Base-by-base conservation (phyloP, 768 basidiomycete species). In the Boletus subparvulus region DNA sequence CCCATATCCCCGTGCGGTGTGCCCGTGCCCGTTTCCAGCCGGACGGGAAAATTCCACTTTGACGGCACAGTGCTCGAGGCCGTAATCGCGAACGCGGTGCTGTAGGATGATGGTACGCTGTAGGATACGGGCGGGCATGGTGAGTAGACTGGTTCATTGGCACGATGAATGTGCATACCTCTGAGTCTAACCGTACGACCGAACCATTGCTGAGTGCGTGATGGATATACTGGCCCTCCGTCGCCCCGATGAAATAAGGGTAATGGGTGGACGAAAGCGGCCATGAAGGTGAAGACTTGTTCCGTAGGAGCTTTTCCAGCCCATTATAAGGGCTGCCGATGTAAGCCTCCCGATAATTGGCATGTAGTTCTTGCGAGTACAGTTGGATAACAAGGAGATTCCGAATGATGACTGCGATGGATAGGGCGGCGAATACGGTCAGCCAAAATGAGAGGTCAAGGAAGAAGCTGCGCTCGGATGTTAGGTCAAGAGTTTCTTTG, bases 201-300 rank as follows among this genome's bases (percentile, higher is more conserved):
- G 65, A 68, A 54, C 52, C 54, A 33, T 66, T 65, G 10, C 11
- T 33, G n/a, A 69, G 52, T 11, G 41, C 43, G 11, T 53, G 60
- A 32, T 60, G 42, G 35, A 68, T 13, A 17, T 47, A 10, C 5
- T 41, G 3, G 4, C 41, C 59, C 16, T 62, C 62, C 7, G 58
- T 62, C 2, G 58, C 47, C 19, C 56, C 64, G 6, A 66, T 14
- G 39, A 69, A 68, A 52, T 69, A 65, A 4, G 62, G 62, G n/a
- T 61, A 51, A 53, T 58, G 58, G 13, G 14, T 64, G n/a, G 64
- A 62, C 5, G 56, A 56, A 36, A 68, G 58, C 6, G 67, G 67
- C 68, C 67, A 68, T 16, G 51, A 67, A 16, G 65, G 65, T 6
- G 67, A 69, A n/a, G 68, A 67, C 21, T 55, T 58, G n/a, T 68